Conservation (phyloP, 345 rosid species). For the Raphanus sativus region DNA sequence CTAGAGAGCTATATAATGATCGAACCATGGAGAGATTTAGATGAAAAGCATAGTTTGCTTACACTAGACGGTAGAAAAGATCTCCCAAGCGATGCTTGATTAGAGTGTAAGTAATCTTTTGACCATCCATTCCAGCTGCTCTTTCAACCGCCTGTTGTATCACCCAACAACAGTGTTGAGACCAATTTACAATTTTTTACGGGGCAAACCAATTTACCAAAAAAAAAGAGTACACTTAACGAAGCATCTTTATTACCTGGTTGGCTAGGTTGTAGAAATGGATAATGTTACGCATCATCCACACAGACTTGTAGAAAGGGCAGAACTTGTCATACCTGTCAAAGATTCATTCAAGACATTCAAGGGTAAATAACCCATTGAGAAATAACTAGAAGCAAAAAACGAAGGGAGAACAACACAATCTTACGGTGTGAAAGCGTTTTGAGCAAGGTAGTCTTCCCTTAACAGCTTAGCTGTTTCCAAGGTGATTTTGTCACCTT, state of each 20-base stretch:
- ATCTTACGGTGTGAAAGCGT: constrained; percentile 96
- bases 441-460: constrained; percentile 99
- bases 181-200: neutral
- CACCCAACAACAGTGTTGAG: neutral
- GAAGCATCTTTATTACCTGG: constrained; percentile 57
- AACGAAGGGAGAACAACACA: neutral
- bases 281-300: constrained; percentile 99
- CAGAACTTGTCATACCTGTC: constrained; percentile 94
- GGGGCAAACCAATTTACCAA: neutral
- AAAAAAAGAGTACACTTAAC: neutral
- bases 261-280: constrained; percentile 95
- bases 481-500: constrained; percentile 88
- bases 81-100: constrained; percentile 98
- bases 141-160: constrained; percentile 84
- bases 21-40: neutral
- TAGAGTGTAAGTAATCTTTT: constrained; percentile 87
- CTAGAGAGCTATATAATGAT: neutral
- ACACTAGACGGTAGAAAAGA: constrained; percentile 95
- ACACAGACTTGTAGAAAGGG: constrained; percentile 98
- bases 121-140: constrained; percentile 99
- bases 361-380: neutral
- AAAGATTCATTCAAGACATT: constrained; percentile 18
- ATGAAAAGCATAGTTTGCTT: constrained; percentile 32
- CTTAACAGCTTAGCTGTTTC: constrained; percentile 99
- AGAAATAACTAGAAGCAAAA: neutral